Conservation (phyloP, 2,329 filamentous ascomycete genomes). For the Fusarium tanahbumbuense region DNA sequence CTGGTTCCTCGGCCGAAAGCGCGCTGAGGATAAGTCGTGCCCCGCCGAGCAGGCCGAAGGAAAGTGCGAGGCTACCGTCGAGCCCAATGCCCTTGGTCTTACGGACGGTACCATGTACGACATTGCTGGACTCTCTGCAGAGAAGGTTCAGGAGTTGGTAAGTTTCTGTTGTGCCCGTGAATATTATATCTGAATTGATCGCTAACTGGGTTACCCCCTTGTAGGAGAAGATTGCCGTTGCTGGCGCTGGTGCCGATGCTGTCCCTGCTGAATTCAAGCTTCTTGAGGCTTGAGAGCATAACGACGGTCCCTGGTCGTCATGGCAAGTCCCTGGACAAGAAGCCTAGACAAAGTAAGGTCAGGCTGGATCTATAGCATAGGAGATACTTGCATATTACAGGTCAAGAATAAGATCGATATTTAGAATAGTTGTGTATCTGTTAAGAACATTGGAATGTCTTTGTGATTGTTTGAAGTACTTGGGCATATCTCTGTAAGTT, state of each 20-base stretch:
- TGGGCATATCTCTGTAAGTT: no score
- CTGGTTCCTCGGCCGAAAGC: not conserved
- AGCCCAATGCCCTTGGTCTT: not conserved
- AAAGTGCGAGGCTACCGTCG: not conserved
- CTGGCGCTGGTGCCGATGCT: not conserved
- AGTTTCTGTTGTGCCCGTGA: not conserved
- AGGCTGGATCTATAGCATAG: accelerated
- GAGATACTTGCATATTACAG: not conserved
- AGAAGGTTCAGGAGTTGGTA: not conserved
- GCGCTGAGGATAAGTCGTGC: not conserved
- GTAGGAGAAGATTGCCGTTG: not conserved
- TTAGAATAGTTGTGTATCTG: accelerated
- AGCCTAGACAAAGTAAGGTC: accelerated
- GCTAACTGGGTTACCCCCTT: accelerated
- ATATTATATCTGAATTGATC: not conserved
- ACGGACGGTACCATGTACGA: not conserved
- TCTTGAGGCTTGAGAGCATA: not conserved
- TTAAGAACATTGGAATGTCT: no score
- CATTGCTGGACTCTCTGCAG: not conserved
- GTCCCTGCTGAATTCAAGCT: not conserved
- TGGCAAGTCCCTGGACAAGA: no score
- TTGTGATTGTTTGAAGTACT: no score
- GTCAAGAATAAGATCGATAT: accelerated
- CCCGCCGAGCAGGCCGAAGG: not conserved
- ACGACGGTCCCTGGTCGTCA: no score